Base-by-base conservation (phyloP, 257 asterid genomes). In the Gentiana dahurica region DNA sequence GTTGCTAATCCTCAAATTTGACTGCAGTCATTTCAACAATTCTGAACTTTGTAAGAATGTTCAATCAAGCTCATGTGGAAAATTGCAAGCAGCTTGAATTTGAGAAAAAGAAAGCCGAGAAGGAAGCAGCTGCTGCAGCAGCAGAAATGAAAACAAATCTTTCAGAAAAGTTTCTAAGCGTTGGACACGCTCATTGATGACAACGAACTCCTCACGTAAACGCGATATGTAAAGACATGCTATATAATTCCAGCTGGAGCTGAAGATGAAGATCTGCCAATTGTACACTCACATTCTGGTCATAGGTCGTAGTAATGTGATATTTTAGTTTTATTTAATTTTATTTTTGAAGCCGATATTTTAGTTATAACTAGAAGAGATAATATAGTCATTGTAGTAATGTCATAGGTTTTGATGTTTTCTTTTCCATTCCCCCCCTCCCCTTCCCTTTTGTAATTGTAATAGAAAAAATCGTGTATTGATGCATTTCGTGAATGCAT, bases 101-200 rank as follows among this genome's bases (percentile, higher is more conserved):
- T 2, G 95, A 89, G 70, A 82, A 60, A 63, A 89, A 80, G 89
- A 89, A 89, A 77, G 94, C 94, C 51, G 95, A 83, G 77, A 89
- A 86, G 72, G 94, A 86, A 81, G 91, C 81, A 58, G 68, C 84
- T 48, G 52, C 73, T 13, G 94, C 13, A 7, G 60, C 60, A n/a
- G 35, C 74, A 73, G 74, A 65, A 67, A 53, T 38, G 65, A 79
- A 79, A 79, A 60, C 64, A 53, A 70, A 78, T 49, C 67, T 73
- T 67, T 50, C 85, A 10, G 58, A 51, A 38, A 69, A 32, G n/a
- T 7, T 41, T 5, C 46, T 41, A 2, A 41, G 46, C 9, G 46
- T 41, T 5, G 46, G 46, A 41, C 46, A 41, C 46, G 46, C 46
- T 41, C 46, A 41, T 41, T 5, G 9, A 4, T 41, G 9, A 4